Evolutionary conservation across 192 early-diverging fungal genomes (phyloP), one percentile per base, ranked within the genome.

Genomic region (Podila horticola): DNA sequence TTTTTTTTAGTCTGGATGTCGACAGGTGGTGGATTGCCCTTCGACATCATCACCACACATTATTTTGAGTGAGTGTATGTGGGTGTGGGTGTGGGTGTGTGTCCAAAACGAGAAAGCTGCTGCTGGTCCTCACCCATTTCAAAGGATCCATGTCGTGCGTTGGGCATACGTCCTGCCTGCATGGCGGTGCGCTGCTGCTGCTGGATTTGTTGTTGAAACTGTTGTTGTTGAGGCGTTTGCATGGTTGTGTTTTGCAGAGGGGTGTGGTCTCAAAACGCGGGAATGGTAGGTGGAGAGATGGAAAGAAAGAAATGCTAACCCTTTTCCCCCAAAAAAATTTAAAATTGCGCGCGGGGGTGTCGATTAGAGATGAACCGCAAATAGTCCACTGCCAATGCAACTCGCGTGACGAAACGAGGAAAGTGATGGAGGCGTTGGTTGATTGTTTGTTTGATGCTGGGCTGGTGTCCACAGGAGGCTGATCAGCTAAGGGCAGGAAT

Each of bases 151-250:
- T 79, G 76, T 33, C 76, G 36, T 26, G 69, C 76, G 29, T 79
- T 79, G 26, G 70, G 70, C 70, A 79, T 79, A 22, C 76, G 65
- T 79, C 76, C 76, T 41, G 70, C 71, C 57, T 72, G 70, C 66
- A 73, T 72, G 28, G 77, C 66, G 45, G 77, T 69, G 4, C 70
- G 69, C 41, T 69, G 34, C 64, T 81, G 77, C 58, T 81, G 77
- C 38, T 79, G 77, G 26, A 65, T 26, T 22, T 73, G 70, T 59
- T 79, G 75, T 61, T 76, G 74, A 13, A 68, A 64, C 36, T 72
- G 70, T 38, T 79, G 76, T 68, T 81, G 77, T 38, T 73, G 77
- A 64, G 70, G 57, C 60, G 76, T 79, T 41, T 81, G 77, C 77
- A 81, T 81, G 22, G n/a, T 26, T 0, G 22, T 58, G 55, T 45